Evolutionary conservation across 2,329 filamentous ascomycete genomes (phyloP).

Genomic region (Colletotrichum brevisporum): DNA sequence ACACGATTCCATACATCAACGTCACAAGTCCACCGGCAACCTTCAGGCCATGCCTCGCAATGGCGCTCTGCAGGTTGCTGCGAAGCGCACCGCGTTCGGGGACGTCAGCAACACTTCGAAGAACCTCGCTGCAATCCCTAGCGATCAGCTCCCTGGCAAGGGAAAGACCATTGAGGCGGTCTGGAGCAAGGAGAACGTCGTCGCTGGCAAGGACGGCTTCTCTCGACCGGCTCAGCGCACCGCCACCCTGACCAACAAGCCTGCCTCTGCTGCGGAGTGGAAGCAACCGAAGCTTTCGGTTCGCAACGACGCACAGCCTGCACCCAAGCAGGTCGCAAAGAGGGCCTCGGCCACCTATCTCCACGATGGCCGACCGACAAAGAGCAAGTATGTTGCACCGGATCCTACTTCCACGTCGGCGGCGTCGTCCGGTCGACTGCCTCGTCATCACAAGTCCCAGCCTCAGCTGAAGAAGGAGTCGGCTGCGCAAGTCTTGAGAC

Average conservation of each 20-base stretch:
- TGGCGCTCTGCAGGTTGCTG: conserved; percentile 71
- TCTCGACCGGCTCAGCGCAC: conserved; percentile 43
- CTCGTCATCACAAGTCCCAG: conserved; percentile 68
- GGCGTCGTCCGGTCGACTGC: conserved; percentile 44
- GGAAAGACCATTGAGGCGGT: conserved; percentile 54
- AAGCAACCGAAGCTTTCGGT: conserved; percentile 33
- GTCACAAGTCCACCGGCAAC: conserved; percentile 84
- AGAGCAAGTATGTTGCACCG: conserved; percentile 35
- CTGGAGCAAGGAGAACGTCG: conserved; percentile 46
- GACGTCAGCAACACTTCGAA: conserved; percentile 82
- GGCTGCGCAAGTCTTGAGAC: conserved; percentile 53
- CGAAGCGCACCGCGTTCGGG: conserved; percentile 84
- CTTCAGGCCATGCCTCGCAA: conserved; percentile 65
- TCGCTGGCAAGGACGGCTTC: conserved; percentile 43
- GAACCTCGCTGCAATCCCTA: conserved; percentile 42
- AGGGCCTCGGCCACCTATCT: conserved; percentile 32
- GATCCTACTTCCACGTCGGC: conserved; percentile 12
- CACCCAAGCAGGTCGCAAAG: conserved; percentile 34
- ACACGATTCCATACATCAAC: conserved; percentile 79
- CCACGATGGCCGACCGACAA: conserved; percentile 26
- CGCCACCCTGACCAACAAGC: conserved; percentile 35
- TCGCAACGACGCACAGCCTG: conserved; percentile 33
- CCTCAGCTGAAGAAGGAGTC: conserved; percentile 62
- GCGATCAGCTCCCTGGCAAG: conserved; percentile 48
- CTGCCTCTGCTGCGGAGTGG: conserved; percentile 26